A percentile compares a stretch with the other conserved stretches of the same genome.
These are phyloP conservation scores for Lomentospora prolificans DNA, from an alignment of 2,329 filamentous ascomycete species.

Conservation along the genomic window DNA sequence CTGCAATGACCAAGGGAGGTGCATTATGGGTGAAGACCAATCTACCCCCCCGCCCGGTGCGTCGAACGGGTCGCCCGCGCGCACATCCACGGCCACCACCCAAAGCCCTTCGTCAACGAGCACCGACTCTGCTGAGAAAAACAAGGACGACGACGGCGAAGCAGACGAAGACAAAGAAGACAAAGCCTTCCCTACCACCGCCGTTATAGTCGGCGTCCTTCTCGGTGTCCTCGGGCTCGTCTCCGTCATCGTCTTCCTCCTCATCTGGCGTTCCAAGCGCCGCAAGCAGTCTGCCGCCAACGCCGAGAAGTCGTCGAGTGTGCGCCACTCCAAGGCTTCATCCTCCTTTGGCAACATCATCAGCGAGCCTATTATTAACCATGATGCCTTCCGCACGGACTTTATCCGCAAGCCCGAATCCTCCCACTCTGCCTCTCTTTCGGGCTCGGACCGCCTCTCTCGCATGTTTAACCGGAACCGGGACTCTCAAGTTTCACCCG, in stretches of 20 bases:
- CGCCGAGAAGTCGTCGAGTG: slow-evolving; percentile 8
- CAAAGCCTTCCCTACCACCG: slow-evolving; percentile 17
- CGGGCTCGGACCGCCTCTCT: slow-evolving; percentile 8
- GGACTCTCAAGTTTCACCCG: slow-evolving; percentile 10
- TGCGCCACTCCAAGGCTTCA: slow-evolving; percentile 20
- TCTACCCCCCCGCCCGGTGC: slow-evolving; percentile 23
- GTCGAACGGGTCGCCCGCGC: slow-evolving; percentile 15
- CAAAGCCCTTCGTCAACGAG: neutral
- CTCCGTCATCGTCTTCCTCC: slow-evolving; percentile 27
- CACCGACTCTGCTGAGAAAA: neutral
- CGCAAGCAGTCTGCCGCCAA: slow-evolving; percentile 4
- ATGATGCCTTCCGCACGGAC: slow-evolving; percentile 36
- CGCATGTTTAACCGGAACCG: slow-evolving; percentile 9
- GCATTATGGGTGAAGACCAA: slow-evolving; percentile 44
- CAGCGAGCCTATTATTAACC: slow-evolving; percentile 43
- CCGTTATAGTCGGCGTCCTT: slow-evolving; percentile 37
- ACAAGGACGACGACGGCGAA: neutral
- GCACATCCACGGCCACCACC: slow-evolving; percentile 11
- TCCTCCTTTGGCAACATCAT: slow-evolving; percentile 37
- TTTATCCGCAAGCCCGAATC: slow-evolving; percentile 34
- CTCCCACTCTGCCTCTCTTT: slow-evolving; percentile 9
- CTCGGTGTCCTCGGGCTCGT: slow-evolving; percentile 34
- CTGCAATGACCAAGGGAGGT: slow-evolving; percentile 39
- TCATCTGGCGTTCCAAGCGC: slow-evolving; percentile 22
- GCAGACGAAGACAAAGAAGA: neutral